Conservation (phyloP, 306 rosid species). For the Fagus sylvatica region DNA sequence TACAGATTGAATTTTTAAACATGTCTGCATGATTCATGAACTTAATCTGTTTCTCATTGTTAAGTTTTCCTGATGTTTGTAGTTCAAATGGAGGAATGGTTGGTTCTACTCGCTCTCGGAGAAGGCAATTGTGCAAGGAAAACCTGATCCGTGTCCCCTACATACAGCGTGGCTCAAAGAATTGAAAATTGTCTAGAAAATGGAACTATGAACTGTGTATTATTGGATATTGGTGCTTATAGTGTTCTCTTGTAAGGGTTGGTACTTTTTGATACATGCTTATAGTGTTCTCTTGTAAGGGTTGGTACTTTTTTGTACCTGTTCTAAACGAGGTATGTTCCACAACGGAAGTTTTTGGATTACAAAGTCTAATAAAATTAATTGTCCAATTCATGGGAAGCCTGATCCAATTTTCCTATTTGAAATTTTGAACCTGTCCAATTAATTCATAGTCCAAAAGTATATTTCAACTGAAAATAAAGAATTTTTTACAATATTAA, state of each 20-base stretch:
- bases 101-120: slow-evolving; percentile 82
- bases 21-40: neutral
- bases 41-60: slow-evolving; percentile 3
- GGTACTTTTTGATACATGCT: too few relatives aligned
- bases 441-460: too few relatives aligned
- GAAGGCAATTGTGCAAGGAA: slow-evolving; percentile 66
- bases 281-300: too few relatives aligned
- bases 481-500: too few relatives aligned
- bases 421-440: too few relatives aligned
- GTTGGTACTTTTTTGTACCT: neutral
- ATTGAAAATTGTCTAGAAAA: slow-evolving; percentile 54
- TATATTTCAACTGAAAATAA: too few relatives aligned
- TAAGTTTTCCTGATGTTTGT: slow-evolving; percentile 29
- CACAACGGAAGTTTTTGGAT: too few relatives aligned
- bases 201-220: neutral
- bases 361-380: too few relatives aligned
- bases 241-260: neutral
- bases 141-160: slow-evolving; percentile 82
- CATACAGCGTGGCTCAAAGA: slow-evolving; percentile 87
- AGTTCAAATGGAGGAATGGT: slow-evolving; percentile 98
- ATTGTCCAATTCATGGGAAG: too few relatives aligned
- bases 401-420: too few relatives aligned
- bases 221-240: neutral
- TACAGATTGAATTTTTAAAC: neutral
- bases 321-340: neutral